Percentiles rank a stretch among this genome's conserved stretches.
Evolutionary conservation across 169 alveolate genomes (phyloP).

Genomic region (Cyclospora cayetanensis): DNA sequence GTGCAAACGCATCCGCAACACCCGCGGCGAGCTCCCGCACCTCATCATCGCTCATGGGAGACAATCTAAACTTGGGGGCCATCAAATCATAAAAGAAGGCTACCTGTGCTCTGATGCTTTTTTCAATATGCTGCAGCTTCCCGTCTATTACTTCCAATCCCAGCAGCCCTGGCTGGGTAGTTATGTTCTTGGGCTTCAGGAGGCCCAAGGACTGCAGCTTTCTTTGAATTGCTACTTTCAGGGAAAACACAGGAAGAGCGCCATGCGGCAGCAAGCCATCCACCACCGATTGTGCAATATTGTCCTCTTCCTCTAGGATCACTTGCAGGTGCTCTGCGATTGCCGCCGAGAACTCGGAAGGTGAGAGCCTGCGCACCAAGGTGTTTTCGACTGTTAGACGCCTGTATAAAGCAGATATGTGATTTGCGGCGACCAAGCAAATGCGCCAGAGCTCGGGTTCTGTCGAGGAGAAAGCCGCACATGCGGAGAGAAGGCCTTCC

Average conservation of each 20-base stretch:
- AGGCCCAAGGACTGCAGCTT: background rate
- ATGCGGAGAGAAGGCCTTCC: too few relatives aligned
- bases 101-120: background rate
- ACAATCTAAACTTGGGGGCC: background rate
- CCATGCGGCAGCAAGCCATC: background rate
- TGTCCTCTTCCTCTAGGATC: background rate
- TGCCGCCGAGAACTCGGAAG: background rate
- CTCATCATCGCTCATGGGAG: background rate
- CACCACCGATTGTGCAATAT: background rate
- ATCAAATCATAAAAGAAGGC: background rate
- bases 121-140: background rate
- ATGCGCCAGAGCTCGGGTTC: background rate
- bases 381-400: background rate
- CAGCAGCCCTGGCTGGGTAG: background rate
- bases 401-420: background rate
- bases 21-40: background rate
- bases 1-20: background rate
- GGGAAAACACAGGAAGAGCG: background rate
- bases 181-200: background rate
- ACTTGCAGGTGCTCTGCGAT: background rate
- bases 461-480: too few relatives aligned
- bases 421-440: background rate
- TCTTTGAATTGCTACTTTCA: background rate
- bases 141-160: background rate
- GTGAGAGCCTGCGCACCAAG: background rate